Evolutionary conservation across 805 yeast species (phyloP), one percentile per base, ranked within the genome.

Genomic region (Pichia insulana): DNA sequence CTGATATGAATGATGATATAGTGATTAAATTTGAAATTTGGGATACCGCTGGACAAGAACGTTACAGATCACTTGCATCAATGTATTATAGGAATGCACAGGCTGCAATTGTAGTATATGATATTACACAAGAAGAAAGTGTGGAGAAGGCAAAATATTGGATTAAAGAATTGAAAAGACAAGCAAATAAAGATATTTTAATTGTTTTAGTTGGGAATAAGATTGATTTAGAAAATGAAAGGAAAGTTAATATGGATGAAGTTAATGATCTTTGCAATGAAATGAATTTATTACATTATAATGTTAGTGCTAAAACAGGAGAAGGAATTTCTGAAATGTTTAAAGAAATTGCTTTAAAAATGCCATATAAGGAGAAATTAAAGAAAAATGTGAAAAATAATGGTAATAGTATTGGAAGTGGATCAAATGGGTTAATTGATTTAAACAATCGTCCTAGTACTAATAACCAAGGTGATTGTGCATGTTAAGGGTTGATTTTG

Each of bases 181-280:
- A 88, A 59, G 94, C 94, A 58, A 75, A 74, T 12, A 58, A 73
- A 42, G 76, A 79, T 41, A 76, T 89, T 40, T 79, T 88, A 36
- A 84, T 92, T 49, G 86, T 90, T 28, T 61, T 83, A 32, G 85
- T 80, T n/a, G 94, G 89, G n/a, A 83, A 83, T 56, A 83, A 83
- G 55, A 52, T 70, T 1, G 94, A 83, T 63, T 64, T 83, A 50
- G 71, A 59, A 13, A 63, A 61, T 4, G 69, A 71, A 30, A 67
- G 88, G 49, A 59, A 70, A 46, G 69, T 74, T 8, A 53, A 58
- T 4, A 57, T 50, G 27, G 69, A 63, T 12, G 67, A 65, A 19
- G 40, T 30, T 8, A 25, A 22, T 15, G 84, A 85, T 0, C 80
- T 78, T 53, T 78, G 80, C 2, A 64, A 63, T 40, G 82, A 76